Percentiles rank a stretch among this genome's conserved stretches.
Conservation (phyloP, 2,329 filamentous ascomycete genomes). For the Aspergillus proliferans region DNA sequence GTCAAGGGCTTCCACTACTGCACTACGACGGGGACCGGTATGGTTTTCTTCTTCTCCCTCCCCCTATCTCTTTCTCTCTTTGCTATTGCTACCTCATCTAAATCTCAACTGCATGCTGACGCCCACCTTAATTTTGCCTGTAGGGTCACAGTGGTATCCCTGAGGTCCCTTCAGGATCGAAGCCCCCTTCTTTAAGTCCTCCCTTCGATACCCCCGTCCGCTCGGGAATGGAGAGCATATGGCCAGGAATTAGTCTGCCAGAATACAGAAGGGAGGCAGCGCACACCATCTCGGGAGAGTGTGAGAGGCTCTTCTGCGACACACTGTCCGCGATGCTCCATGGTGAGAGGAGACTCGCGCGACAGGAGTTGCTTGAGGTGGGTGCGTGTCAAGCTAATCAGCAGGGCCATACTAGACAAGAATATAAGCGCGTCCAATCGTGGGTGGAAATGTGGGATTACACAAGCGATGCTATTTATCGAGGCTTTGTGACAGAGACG, state of each 20-base stretch:
- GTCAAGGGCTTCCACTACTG: conserved; percentile 89
- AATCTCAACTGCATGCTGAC: background rate
- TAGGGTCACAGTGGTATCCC: conserved; percentile 88
- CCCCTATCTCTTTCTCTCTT: no score
- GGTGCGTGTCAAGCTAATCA: conserved; percentile 52
- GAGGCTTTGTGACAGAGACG: conserved; percentile 72
- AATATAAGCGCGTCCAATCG: conserved; percentile 21
- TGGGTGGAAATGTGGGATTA: conserved; percentile 60
- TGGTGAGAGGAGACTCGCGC: conserved; percentile 79
- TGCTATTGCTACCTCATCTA: background rate
- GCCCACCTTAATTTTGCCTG: background rate
- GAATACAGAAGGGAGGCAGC: conserved; percentile 76
- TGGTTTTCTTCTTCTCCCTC: conserved; percentile 18
- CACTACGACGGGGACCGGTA: conserved; percentile 81
- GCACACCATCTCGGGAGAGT: conserved; percentile 96
- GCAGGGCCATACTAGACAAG: conserved; percentile 23
- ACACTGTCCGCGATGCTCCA: conserved; percentile 88
- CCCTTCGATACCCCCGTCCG: conserved; percentile 70
- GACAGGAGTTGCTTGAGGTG: conserved; percentile 79
- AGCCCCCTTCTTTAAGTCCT: conserved; percentile 82
- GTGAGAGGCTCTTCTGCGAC: conserved; percentile 99
- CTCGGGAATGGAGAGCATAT: conserved; percentile 54
- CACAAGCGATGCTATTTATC: conserved; percentile 72
- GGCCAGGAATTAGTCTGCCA: conserved; percentile 25
- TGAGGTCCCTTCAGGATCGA: conserved; percentile 84